phyloP scores from a whole-genome alignment of 768 basidiomycete genomes.

The Ramaria sp. region DNA sequence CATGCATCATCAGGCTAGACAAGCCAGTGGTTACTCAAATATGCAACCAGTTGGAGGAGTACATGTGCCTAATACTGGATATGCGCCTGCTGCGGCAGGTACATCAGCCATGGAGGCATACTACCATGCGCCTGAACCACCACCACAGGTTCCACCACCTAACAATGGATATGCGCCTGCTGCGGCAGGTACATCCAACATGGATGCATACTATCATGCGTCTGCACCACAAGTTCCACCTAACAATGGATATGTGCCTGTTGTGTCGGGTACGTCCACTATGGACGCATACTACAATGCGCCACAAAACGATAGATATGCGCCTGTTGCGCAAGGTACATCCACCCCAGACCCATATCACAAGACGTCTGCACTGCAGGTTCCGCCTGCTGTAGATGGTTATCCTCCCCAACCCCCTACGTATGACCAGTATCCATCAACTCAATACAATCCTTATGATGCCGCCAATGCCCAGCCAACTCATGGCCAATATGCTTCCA shows the following conservation, averaged over 20 bases:
- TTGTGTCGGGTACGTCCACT: no score
- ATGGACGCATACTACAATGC: no score
- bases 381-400: neutral
- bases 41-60: slow-evolving; percentile 6
- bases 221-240: no score
- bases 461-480: neutral
- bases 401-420: neutral
- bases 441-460: slow-evolving; percentile 2
- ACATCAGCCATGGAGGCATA: slow-evolving; percentile 70
- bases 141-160: no score
- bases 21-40: slow-evolving; percentile 22
- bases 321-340: no score
- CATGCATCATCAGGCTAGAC: slow-evolving; percentile 33
- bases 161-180: slow-evolving; percentile 57
- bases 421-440: slow-evolving; percentile 2
- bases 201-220: no score
- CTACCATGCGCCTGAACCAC: slow-evolving; percentile 40
- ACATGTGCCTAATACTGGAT: slow-evolving; percentile 28
- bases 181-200: slow-evolving; percentile 48
- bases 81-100: slow-evolving; percentile 52
- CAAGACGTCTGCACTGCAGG: slow-evolving; percentile 22
- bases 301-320: no score
- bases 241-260: no score
- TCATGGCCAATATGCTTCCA: slow-evolving; percentile 18
- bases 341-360: slow-evolving; percentile 74